Evolutionary conservation across 2,329 filamentous ascomycete species (phyloP), one percentile per base, ranked within the genome.

Genomic region (Talaromyces funiculosus): DNA sequence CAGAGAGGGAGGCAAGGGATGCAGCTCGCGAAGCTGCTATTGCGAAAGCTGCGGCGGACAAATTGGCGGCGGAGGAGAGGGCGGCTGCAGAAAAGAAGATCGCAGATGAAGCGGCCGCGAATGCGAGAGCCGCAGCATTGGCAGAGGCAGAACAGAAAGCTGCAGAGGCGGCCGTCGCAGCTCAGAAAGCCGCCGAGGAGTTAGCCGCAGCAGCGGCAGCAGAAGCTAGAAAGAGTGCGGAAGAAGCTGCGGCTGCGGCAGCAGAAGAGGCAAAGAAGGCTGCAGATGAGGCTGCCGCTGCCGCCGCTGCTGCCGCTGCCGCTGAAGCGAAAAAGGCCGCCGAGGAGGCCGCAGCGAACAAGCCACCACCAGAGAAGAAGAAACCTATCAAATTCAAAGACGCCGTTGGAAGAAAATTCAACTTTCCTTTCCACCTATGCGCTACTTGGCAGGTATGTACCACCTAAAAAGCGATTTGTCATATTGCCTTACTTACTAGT

Each of bases 351-450:
- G 71, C 75, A 3, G 73, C 75, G n/a, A 79, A 81, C 65, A 70
- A 64, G 29, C 70, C 73, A n/a, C 78, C 81, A 2, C 80, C 83
- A n/a, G 79, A 81, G 60, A 81, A 81, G 66, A 89, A 90, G 73
- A 81, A 86, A 45, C 90, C 90, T 2, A 90, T 96, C 72, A 88
- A 87, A 66, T 96, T 96, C 78, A 95, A 95, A 75, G 92, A 97
- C 72, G 92, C 92, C 0, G 86, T 97, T 16, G 90, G 90, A 33
- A 84, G 92, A 66, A 96, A 95, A 74, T 97, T 95, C 73, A 94
- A 86, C 75, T 96, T 97, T 70, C 92, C 92, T 1, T 96, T 88
- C 76, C 85, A 92, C 64, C 74, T 95, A 31, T 96, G 92, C 74
- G 85, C 86, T 69, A 94, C 87, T 2, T 95, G 91, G 91, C 79